A percentile compares a stretch with the other conserved stretches of the same genome.
Conservation (phyloP, 2,329 filamentous ascomycete genomes). For the Colletotrichum caudatum region DNA sequence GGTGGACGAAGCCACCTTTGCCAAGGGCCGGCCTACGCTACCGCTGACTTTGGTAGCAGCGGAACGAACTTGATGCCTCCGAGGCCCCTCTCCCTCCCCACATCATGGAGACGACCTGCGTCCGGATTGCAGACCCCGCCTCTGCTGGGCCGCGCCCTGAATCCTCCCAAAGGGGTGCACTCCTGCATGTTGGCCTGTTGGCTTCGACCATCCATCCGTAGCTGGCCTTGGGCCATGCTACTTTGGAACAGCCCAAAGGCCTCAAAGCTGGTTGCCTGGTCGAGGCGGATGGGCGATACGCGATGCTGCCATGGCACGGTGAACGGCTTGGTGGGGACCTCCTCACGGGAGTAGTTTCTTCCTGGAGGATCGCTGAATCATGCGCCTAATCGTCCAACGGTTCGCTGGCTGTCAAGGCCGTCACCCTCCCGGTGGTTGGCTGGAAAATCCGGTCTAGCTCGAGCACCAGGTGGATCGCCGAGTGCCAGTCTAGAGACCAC, state of each 20-base stretch:
- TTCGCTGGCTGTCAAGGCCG: conserved; percentile 29
- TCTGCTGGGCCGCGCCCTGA: conserved; percentile 22
- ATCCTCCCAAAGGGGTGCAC: conserved; percentile 12
- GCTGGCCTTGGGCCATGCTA: conserved; percentile 11
- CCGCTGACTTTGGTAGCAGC: conserved; percentile 1
- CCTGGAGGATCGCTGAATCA: conserved; percentile 37
- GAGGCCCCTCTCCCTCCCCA: conserved; percentile 36
- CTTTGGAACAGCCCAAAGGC: conserved; percentile 12
- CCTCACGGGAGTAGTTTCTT: conserved; percentile 33
- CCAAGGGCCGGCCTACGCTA: conserved; percentile 8
- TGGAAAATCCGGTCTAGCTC: conserved; percentile 14
- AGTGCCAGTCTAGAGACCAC: conserved; percentile 29
- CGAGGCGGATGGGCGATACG: conserved; percentile 11
- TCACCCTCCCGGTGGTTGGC: conserved; percentile 35
- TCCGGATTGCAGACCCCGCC: conserved; percentile 41
- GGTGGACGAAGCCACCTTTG: conserved; percentile 35
- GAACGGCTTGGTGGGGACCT: conserved; percentile 23
- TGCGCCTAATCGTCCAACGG: conserved; percentile 30
- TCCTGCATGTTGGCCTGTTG: conserved; percentile 28
- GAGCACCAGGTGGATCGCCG: conserved; percentile 34
- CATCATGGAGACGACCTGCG: conserved; percentile 38
- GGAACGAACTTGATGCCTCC: conserved; percentile 32
- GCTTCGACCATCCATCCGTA: conserved; percentile 24
- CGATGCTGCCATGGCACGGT: conserved; percentile 15
- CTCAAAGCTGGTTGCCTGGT: conserved; percentile 24